phyloP scores from a whole-genome alignment of 176 grass and related monocot species.

The Bromus sterilis region DNA sequence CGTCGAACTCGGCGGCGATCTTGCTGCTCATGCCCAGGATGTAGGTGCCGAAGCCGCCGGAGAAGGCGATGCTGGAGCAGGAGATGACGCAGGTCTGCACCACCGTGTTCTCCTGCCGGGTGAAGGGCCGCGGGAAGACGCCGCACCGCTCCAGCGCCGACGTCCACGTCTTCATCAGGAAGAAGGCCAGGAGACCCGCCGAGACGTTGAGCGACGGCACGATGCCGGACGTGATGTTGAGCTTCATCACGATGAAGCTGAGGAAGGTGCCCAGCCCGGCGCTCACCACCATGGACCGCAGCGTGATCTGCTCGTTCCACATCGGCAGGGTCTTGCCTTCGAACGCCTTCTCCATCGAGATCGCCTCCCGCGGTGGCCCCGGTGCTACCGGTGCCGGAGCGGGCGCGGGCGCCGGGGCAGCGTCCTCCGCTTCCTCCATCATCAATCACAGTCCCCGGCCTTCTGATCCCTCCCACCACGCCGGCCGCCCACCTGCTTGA shows the following conservation, averaged over 20 bases:
- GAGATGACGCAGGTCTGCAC: constrained; percentile 89
- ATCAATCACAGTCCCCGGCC: not conserved
- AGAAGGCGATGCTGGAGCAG: constrained; percentile 62
- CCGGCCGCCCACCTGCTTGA: not conserved
- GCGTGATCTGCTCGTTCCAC: constrained; percentile 71
- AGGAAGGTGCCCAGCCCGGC: constrained; percentile 45
- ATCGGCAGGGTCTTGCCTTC: constrained; percentile 42
- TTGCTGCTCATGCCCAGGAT: constrained; percentile 52
- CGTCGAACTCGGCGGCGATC: constrained; percentile 39
- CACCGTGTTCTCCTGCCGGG: constrained; percentile 77
- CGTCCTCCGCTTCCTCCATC: not conserved
- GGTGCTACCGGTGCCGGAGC: not conserved
- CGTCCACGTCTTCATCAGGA: constrained; percentile 74
- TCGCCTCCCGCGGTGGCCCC: constrained; percentile 6
- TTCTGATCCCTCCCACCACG: not conserved
- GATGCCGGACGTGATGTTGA: constrained; percentile 69
- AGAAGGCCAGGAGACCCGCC: constrained; percentile 59
- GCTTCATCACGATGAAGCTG: constrained; percentile 91
- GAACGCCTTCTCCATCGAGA: constrained; percentile 58
- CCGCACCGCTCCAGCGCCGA: constrained; percentile 43
- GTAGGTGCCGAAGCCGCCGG: constrained; percentile 60
- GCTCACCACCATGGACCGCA: constrained; percentile 56
- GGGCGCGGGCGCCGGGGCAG: not conserved
- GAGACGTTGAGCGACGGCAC: constrained; percentile 62
- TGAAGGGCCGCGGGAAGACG: constrained; percentile 53